Conservation (phyloP, 176 grass and related monocot species). For the Oryza meyeriana region DNA sequence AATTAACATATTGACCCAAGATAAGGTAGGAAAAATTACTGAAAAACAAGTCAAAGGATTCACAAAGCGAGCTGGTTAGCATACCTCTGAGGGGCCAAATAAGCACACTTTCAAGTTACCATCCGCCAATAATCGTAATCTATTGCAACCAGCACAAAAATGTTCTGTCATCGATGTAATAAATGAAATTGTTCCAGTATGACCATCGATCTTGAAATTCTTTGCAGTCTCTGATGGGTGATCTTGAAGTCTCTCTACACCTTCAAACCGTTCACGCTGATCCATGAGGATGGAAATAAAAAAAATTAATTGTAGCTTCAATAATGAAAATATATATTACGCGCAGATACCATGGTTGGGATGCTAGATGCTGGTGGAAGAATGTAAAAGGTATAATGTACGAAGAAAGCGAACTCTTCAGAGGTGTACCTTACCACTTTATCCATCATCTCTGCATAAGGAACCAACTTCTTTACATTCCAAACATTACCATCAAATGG, state of each 20-base stretch:
- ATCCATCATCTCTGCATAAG: slow-evolving; percentile 91
- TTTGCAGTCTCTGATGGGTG: slow-evolving; percentile 91
- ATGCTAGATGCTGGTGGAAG: not conserved
- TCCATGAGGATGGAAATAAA: slow-evolving; percentile 24
- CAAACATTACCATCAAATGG: slow-evolving; percentile 99
- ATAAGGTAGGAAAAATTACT: not conserved
- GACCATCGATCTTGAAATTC: slow-evolving; percentile 82
- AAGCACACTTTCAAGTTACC: slow-evolving; percentile 98
- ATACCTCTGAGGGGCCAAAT: slow-evolving; percentile 96
- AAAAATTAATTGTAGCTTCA: slow-evolving; percentile 12
- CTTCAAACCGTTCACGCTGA: slow-evolving; percentile 61
- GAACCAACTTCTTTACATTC: slow-evolving; percentile 91
- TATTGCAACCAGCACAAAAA: slow-evolving; percentile 96
- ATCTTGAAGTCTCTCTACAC: slow-evolving; percentile 80
- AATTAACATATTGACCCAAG: not conserved
- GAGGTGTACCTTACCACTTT: slow-evolving; percentile 88
- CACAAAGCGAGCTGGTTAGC: not conserved
- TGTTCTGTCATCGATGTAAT: slow-evolving; percentile 98
- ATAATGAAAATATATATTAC: slow-evolving; percentile 12
- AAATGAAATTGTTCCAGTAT: slow-evolving; percentile 90
- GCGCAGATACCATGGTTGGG: not conserved
- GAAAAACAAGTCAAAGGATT: not conserved
- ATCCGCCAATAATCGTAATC: slow-evolving; percentile 84
- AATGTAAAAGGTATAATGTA: not conserved
- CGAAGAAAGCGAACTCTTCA: slow-evolving; percentile 20